Percentiles rank a stretch among this genome's conserved stretches.
phyloP scores from a whole-genome alignment of 169 alveolate genomes.

The Plasmodium berghei region DNA sequence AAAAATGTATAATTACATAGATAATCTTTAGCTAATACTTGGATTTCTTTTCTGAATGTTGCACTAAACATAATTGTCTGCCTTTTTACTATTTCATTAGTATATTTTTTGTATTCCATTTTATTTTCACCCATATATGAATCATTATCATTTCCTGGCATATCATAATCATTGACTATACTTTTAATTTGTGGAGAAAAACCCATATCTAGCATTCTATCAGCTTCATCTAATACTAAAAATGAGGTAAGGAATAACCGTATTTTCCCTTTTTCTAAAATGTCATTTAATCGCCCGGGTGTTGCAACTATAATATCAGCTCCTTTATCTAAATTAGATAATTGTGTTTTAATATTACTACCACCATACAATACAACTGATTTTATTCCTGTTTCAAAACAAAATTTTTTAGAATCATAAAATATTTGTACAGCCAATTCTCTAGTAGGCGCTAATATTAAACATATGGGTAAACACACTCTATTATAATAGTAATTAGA shows the following conservation, averaged over 20 bases:
- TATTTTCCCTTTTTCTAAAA: slow-evolving; percentile 88
- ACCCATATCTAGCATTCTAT: slow-evolving; percentile 96
- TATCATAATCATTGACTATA: slow-evolving; percentile 87
- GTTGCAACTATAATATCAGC: slow-evolving; percentile 97
- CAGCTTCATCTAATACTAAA: slow-evolving; percentile 96
- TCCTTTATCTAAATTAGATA: slow-evolving; percentile 93
- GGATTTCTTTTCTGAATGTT: slow-evolving; percentile 94
- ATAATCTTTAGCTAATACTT: slow-evolving; percentile 93
- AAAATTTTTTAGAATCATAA: slow-evolving; percentile 93
- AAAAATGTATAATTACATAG: slow-evolving; percentile 90
- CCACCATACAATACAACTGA: slow-evolving; percentile 95
- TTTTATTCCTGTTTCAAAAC: slow-evolving; percentile 93
- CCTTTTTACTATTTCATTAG: slow-evolving; percentile 76
- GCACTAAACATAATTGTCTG: slow-evolving; percentile 96
- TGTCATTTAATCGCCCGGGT: slow-evolving; percentile 96
- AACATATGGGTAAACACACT: slow-evolving; percentile 83
- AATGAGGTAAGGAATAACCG: slow-evolving; percentile 85
- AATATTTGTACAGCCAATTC: slow-evolving; percentile 96
- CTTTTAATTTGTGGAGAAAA: slow-evolving; percentile 93
- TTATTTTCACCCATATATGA: slow-evolving; percentile 21
- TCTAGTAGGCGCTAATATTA: slow-evolving; percentile 97
- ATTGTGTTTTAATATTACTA: slow-evolving; percentile 89
- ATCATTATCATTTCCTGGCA: slow-evolving; percentile 83
- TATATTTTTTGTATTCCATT: slow-evolving; percentile 34
- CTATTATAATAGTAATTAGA: slow-evolving; percentile 72